A percentile compares a stretch with the other conserved stretches of the same genome.
Conservation (phyloP, 768 basidiomycete species). For the Hygrophorus russula region DNA sequence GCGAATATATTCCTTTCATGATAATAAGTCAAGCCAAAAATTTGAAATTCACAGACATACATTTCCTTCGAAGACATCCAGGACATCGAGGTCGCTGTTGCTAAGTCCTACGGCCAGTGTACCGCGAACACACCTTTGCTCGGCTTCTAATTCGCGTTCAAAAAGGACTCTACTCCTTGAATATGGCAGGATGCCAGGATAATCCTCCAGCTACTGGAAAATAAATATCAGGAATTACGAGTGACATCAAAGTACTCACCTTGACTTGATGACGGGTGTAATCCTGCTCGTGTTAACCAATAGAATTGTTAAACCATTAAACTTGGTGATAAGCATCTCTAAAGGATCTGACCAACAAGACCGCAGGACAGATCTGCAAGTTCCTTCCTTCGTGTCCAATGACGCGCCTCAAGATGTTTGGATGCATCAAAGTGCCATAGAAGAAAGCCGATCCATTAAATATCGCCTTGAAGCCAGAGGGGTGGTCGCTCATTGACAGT, state of each 20-base stretch:
- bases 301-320: slow-evolving; percentile 5
- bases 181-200: slow-evolving; percentile 72
- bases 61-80: slow-evolving; percentile 78
- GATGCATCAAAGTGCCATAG: slow-evolving; percentile 88
- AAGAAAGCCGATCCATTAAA: slow-evolving; percentile 44
- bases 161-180: slow-evolving; percentile 36
- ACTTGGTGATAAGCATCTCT: not conserved
- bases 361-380: slow-evolving; percentile 60
- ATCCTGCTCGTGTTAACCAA: slow-evolving; percentile 29
- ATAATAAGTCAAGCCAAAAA: not conserved
- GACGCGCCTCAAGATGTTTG: slow-evolving; percentile 68
- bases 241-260: slow-evolving; percentile 21
- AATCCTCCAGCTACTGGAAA: slow-evolving; percentile 47
- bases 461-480: too few species aligned
- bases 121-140: slow-evolving; percentile 68
- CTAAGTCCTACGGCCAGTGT: slow-evolving; percentile 69
- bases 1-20: slow-evolving; percentile 60
- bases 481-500: not conserved
- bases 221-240: not conserved
- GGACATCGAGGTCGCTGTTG: slow-evolving; percentile 42
- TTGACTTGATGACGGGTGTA: slow-evolving; percentile 76
- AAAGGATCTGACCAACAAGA: slow-evolving; percentile 47
- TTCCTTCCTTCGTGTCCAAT: slow-evolving; percentile 55
- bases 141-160: slow-evolving; percentile 34
- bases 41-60: slow-evolving; percentile 27